Evolutionary conservation across 306 rosid species (phyloP), one percentile per base, ranked within the genome.

Genomic region (Senna siamea): DNA sequence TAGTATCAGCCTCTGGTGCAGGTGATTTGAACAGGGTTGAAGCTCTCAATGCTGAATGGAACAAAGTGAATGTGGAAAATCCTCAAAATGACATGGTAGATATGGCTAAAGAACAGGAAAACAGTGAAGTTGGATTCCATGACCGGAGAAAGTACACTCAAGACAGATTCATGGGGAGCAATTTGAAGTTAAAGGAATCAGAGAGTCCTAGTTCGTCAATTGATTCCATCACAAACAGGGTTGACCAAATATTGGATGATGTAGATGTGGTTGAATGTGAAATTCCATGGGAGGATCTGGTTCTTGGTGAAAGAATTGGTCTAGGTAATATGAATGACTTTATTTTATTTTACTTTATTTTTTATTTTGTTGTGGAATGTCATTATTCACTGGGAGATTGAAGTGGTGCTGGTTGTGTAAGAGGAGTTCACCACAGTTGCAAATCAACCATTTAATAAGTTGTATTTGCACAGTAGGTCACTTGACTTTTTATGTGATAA

Each of bases 201-300:
- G 90, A 89, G 78, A 85, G 88, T 72, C 62, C 85, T 66, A 87
- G 79, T 85, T 78, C 82, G 11, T 82, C 85, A 13, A 69, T 87
- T 57, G 87, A 81, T 77, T 85, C 87, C 70, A 66, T 66, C 47
- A 47, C 81, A 60, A 92, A 76, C 71, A 92, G 89, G 87, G 76
- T 78, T 59, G 96, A 85, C 77, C 85, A 83, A 79, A 84, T 90
- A 69, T 88, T 90, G 85, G 98, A 95, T 57, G 97, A 92, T 76
- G 98, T 87, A 65, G 97, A 92, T 72, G 98, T 95, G 15, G 89
- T 96, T 64, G 90, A 95, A 85, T 85, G 97, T 69, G 99, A 95
- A 88, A 88, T 95, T 80, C 92, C 88, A 5, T 95, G 99, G 99
- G 99, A 92, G 77, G 93, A 92, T 78, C 92, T 95, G 76, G 84